phyloP scores from a whole-genome alignment of 768 basidiomycete genomes.

The Wakefieldia striispora region DNA sequence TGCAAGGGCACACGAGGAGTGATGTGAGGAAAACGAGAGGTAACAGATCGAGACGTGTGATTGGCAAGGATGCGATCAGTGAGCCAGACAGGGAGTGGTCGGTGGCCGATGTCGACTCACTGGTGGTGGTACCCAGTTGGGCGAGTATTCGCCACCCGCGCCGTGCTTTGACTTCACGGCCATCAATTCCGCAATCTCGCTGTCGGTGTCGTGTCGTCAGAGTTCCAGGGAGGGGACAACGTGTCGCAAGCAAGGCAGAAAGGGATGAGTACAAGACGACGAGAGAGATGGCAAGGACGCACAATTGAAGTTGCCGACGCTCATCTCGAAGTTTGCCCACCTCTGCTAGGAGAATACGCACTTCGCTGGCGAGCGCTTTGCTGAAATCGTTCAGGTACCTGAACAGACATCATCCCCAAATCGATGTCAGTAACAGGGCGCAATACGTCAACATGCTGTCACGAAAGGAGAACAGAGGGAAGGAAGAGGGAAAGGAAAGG shows the following conservation, averaged over 20 bases:
- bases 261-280: neutral
- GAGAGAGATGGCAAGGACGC: slow-evolving; percentile 19
- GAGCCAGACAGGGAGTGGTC: neutral
- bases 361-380: slow-evolving; percentile 59
- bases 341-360: slow-evolving; percentile 59
- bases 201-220: slow-evolving; percentile 24
- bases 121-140: slow-evolving; percentile 63
- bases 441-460: slow-evolving; percentile 7
- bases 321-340: slow-evolving; percentile 62
- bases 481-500: neutral
- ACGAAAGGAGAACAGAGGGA: neutral
- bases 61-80: neutral
- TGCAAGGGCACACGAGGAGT: neutral
- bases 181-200: slow-evolving; percentile 86
- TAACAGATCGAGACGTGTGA: neutral
- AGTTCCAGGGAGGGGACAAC: neutral
- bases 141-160: slow-evolving; percentile 72
- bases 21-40: neutral
- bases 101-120: slow-evolving; percentile 33
- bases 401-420: neutral
- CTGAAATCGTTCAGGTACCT: slow-evolving; percentile 61
- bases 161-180: slow-evolving; percentile 80
- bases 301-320: slow-evolving; percentile 56
- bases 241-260: neutral
- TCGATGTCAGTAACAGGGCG: neutral